Conservation (phyloP, 2,329 filamentous ascomycete species). For the Davidsoniella virescens region DNA sequence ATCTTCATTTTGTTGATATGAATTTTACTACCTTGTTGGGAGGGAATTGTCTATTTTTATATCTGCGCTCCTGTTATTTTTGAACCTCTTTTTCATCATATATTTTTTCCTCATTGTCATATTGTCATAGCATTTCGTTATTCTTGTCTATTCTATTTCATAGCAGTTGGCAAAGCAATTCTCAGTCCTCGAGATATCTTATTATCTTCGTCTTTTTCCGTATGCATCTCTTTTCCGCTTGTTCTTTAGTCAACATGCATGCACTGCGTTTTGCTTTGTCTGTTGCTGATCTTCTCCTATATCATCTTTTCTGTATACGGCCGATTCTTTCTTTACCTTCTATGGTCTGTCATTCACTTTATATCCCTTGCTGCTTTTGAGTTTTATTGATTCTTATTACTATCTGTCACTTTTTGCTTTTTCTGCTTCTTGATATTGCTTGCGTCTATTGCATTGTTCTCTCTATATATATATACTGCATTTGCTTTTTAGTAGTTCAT, state of each 20-base stretch:
- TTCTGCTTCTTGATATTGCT: constrained; percentile 3
- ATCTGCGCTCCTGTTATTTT: not conserved
- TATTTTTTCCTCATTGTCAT: not conserved
- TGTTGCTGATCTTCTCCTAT: not conserved
- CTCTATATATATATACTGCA: not conserved
- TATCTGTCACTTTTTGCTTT: not conserved
- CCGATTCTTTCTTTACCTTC: constrained; percentile 11
- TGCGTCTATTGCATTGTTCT: not conserved
- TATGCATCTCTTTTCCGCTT: not conserved
- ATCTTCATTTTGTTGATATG: not conserved
- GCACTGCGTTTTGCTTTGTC: not conserved
- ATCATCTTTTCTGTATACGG: constrained; percentile 7
- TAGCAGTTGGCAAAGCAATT: no score
- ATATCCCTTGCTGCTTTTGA: constrained; percentile 12
- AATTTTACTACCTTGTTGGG: not conserved
- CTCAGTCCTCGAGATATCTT: not conserved
- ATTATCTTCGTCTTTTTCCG: no score
- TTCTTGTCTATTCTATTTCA: not conserved
- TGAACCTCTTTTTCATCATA: not conserved
- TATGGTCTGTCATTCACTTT: constrained; percentile 12
- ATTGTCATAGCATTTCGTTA: not conserved
- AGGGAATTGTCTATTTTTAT: not conserved
- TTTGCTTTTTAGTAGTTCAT: not conserved
- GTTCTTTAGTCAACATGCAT: not conserved
- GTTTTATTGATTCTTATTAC: constrained; percentile 4